A percentile compares a stretch with the other conserved stretches of the same genome.
phyloP scores from a whole-genome alignment of 176 grass and related monocot genomes.

The Saccharum officinarum region DNA sequence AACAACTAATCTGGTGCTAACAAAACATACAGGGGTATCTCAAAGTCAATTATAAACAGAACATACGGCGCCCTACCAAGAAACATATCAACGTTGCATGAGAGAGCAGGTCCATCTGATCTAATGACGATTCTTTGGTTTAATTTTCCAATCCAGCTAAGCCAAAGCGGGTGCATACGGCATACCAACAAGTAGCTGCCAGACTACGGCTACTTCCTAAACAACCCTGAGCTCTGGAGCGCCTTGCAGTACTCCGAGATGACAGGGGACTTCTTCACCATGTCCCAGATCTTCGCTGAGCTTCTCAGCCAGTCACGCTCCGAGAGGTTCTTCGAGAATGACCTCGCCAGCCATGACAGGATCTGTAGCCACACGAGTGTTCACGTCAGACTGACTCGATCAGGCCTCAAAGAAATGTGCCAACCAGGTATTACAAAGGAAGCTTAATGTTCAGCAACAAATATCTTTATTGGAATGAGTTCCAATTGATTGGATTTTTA shows the following conservation, averaged over 20 bases:
- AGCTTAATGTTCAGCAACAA: not conserved
- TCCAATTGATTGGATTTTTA: not conserved
- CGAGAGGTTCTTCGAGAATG: constrained; percentile 72
- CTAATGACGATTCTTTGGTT: not conserved
- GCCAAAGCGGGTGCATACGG: not conserved
- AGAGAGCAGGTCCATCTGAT: not conserved
- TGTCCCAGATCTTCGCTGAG: constrained; percentile 90
- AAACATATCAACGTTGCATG: not conserved
- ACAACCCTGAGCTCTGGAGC: constrained; percentile 76
- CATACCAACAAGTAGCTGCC: not conserved
- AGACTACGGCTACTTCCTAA: constrained; percentile 59
- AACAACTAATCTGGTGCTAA: not conserved
- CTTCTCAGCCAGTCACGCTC: constrained; percentile 92
- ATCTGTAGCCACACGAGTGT: constrained; percentile 42
- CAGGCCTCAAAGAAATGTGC: not conserved
- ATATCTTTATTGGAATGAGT: not conserved
- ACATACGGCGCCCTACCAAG: not conserved
- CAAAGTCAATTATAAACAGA: not conserved
- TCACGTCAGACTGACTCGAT: not conserved
- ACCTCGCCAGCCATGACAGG: constrained; percentile 55
- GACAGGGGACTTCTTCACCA: constrained; percentile 75
- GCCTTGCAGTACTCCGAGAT: constrained; percentile 74
- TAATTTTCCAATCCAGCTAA: not conserved
- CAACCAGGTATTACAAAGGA: not conserved
- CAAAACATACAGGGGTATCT: not conserved